Conservation (phyloP, 768 basidiomycete species). For the Agrocybe praecox region DNA sequence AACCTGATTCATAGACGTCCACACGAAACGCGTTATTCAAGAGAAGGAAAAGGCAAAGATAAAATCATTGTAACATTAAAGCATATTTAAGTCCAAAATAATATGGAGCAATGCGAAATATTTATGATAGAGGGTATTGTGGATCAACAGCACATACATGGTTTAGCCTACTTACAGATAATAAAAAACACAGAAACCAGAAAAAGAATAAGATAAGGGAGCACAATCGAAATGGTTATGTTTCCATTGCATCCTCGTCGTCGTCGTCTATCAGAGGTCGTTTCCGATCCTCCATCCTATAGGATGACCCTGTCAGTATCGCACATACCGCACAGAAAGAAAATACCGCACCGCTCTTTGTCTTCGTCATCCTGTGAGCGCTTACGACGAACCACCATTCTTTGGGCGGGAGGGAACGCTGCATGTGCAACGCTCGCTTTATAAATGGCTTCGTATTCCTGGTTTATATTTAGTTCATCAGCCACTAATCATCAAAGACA, state of each 20-base stretch:
- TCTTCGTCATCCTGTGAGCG: slow-evolving; percentile 78
- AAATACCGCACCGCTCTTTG: slow-evolving; percentile 30
- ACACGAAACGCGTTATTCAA: slow-evolving; percentile 75
- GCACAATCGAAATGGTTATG: slow-evolving; percentile 28
- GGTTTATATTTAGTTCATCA: not conserved
- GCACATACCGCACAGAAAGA: not conserved
- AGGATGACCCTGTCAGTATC: slow-evolving; percentile 1
- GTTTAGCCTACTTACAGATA: slow-evolving; percentile 2
- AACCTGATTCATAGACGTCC: slow-evolving; percentile 57
- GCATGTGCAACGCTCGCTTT: slow-evolving; percentile 74
- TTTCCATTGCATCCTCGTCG: slow-evolving; percentile 53
- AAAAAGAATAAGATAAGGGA: slow-evolving; percentile 2
- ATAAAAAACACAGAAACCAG: slow-evolving; percentile 2
- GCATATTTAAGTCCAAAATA: slow-evolving; percentile 18
- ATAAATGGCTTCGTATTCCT: slow-evolving; percentile 96
- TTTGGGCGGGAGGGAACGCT: slow-evolving; percentile 50
- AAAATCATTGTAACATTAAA: slow-evolving; percentile 64
- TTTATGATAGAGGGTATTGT: slow-evolving; percentile 15
- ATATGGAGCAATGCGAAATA: slow-evolving; percentile 10
- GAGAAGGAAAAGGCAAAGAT: slow-evolving; percentile 86
- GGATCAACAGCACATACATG: slow-evolving; percentile 3
- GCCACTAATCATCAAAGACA: not conserved
- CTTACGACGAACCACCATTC: slow-evolving; percentile 60
- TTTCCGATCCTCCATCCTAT: slow-evolving; percentile 50
- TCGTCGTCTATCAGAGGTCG: slow-evolving; percentile 41